These are phyloP conservation scores for Colletotrichum gloeosporioides DNA, from an alignment of 2,329 filamentous ascomycete genomes.

Conservation along the genomic window DNA sequence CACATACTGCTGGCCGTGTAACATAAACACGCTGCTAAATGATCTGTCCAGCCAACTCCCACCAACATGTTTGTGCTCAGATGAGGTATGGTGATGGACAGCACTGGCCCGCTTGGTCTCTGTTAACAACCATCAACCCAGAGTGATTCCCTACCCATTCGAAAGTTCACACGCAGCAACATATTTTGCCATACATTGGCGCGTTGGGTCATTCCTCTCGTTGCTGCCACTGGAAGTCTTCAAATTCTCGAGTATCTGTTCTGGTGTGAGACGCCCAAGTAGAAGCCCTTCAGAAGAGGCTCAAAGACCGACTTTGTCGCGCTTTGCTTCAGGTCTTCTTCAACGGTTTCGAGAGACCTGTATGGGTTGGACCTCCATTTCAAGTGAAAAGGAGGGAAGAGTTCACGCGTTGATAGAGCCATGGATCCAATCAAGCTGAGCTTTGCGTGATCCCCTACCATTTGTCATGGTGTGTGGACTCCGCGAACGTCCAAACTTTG, in stretches of 20 bases:
- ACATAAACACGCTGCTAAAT: neutral
- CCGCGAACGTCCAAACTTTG: neutral
- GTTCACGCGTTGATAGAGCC: neutral
- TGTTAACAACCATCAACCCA: neutral
- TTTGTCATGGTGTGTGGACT: neutral
- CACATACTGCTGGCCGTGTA: neutral
- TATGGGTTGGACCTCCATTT: rapidly evolving
- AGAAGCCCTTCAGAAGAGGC: neutral
- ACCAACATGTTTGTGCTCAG: neutral
- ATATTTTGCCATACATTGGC: neutral
- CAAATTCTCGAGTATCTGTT: neutral
- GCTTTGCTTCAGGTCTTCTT: rapidly evolving
- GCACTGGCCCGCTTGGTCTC: neutral
- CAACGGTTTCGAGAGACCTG: neutral
- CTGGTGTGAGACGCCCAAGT: rapidly evolving
- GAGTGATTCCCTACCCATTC: neutral
- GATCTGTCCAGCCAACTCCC: neutral
- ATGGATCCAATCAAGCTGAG: neutral
- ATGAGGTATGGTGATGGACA: neutral
- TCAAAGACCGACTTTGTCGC: neutral
- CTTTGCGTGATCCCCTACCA: rapidly evolving
- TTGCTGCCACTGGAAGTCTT: neutral
- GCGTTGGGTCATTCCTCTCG: rapidly evolving
- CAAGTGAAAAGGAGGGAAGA: neutral
- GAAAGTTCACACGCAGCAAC: neutral